Conservation (phyloP, 768 basidiomycete genomes). For the Naganishia vishniacii region DNA sequence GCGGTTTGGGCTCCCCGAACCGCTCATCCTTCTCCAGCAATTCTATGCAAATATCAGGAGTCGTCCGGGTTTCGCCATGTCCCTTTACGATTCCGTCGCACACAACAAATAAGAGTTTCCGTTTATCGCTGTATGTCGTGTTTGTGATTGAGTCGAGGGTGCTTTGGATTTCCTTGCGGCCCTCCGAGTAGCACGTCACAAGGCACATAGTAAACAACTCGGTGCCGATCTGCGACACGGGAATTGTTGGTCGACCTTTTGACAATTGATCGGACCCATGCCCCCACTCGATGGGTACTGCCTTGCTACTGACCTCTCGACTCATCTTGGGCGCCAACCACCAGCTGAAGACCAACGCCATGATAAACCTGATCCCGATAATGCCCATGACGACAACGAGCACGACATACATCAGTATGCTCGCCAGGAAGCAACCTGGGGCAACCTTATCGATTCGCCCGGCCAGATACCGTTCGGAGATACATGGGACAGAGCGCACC, state of each 20-base stretch:
- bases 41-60: conserved; percentile 91
- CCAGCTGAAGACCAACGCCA: conserved; percentile 98
- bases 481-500: conserved; percentile 67
- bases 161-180: conserved; percentile 80
- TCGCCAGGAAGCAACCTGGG: conserved; percentile 88
- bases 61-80: conserved; percentile 87
- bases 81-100: conserved; percentile 99
- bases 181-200: conserved; percentile 97
- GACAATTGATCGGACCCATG: no score
- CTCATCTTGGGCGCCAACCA: conserved; percentile 79
- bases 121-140: conserved; percentile 82
- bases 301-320: conserved; percentile 51
- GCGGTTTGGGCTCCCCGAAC: conserved; percentile 91
- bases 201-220: conserved; percentile 93
- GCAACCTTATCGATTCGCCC: conserved; percentile 96
- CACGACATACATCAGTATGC: conserved; percentile 80
- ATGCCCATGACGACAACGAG: conserved; percentile 85
- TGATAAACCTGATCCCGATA: conserved; percentile 82
- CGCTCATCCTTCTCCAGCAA: conserved; percentile 87
- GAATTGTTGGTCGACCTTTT: conserved; percentile 60
- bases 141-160: conserved; percentile 89
- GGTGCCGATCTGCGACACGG: conserved; percentile 81
- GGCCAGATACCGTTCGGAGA: conserved; percentile 77
- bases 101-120: conserved; percentile 88
- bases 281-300: background rate